Base-by-base conservation (phyloP, 495 filamentous ascomycete species). In the Hypoxylon trugodes region DNA sequence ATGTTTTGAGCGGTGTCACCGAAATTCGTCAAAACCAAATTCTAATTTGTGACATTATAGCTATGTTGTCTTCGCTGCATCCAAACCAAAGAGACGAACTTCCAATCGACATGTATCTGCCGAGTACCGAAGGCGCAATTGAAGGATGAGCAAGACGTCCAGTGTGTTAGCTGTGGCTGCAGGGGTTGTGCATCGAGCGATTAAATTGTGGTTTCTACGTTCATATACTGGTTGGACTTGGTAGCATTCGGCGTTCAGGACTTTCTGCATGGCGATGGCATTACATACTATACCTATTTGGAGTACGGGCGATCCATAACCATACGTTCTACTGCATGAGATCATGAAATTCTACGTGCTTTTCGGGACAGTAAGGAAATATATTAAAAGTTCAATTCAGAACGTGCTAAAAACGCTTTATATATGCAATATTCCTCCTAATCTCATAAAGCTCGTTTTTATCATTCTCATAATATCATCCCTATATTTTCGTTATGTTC, bases 71-170 rank as follows among this genome's bases (percentile, higher is more conserved):
- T 97, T 49, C 88, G 92, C 61, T 99, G 95, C 76, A 92, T 99
- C 51, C 95, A 99, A 73, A 97, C 95, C 2, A 97, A 97, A 75
- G 96, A 99, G 82, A 97, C 94, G 18, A 98, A 98, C 75, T 98
- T 98, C 81, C 96, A 95, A 75, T 87, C 90, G 36, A 98, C 96
- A 2, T 99, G 95, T 73, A 94, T 99, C 66, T 99, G 95, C 74
- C 92, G 95, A 38, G 95, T 98, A 45, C 95, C 96, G 6, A 90
- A 93, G 70, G 90, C 90, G 19, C 88, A 96, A 74, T 74, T 99
- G 68, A 96, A 96, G 69, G 92, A 97, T 59, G 89, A 91, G 33
- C 90, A 96, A 73, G 88, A 86, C 25, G 87, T 98, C 19, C 89
- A 97, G 75, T 98, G 95, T 69, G 91, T 97, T n/a, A 94, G 85